Evolutionary conservation across 257 asterid genomes (phyloP), one percentile per base, ranked within the genome.

Genomic region (Penstemon davidsonii): DNA sequence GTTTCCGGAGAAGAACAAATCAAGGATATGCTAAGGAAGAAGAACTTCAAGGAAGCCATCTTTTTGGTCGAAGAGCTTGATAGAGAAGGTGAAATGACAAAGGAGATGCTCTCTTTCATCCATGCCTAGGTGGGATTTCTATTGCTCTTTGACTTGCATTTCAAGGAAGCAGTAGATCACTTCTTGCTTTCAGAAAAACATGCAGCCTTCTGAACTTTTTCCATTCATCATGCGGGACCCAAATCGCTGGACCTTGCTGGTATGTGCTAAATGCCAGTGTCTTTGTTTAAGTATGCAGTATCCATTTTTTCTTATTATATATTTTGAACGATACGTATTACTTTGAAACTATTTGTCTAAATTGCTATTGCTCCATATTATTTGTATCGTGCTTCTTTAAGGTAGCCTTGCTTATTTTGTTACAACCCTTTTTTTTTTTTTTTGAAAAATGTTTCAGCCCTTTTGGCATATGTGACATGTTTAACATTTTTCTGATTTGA

Each of bases 171-270:
- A 71, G 86, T 94, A 41, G 86, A 88, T 80, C 97, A 94, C 75
- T 88, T 94, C 87, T 78, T 94, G 86, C 92, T 82, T 55, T 83
- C 99, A 75, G 96, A 94, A 65, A n/a, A 82, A 83, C 39, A 87
- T 94, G 99, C 95, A 80, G 82, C 97, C 99, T 78, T 94, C 96
- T 65, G 99, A 91, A 84, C 75, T 94, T 82, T 94, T 94, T 61
- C 99, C 99, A 15, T 91, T 94, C 77, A 91, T 94, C 79, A 81
- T 85, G 92, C 89, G 86, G 54, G 99, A 88, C 79, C 99, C 99
- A 63, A 91, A 91, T 81, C 96, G 93, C 51, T 94, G 99, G 99
- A 87, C 96, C 40, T 82, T 94, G 67, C 83, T 85, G 97, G 99
- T 94, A 83, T 55, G 75, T 76, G 60, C 67, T 75, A 51, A 69